Evolutionary conservation across 2,329 filamentous ascomycete species (phyloP).

Genomic region (Ceratocystiopsis brevicomis): DNA sequence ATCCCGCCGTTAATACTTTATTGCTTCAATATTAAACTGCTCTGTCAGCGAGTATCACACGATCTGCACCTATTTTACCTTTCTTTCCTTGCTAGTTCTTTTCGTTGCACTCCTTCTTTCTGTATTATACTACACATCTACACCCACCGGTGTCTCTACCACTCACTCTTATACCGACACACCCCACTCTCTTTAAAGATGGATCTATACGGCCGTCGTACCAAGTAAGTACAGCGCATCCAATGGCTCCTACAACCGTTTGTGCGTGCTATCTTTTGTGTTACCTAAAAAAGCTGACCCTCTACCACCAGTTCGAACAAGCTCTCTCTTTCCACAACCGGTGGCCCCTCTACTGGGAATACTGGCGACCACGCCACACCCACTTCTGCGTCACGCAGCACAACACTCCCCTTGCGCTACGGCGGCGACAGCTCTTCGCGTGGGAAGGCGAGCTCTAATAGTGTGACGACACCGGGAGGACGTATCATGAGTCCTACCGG

Average conservation of each 20-base stretch:
- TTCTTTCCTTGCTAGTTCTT: too few species aligned
- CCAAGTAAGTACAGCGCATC: slow-evolving; percentile 44
- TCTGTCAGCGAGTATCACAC: too few species aligned
- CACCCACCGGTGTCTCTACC: not conserved
- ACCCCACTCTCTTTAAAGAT: slow-evolving; percentile 17
- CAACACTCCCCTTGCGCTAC: slow-evolving; percentile 53
- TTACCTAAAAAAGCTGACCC: slow-evolving; percentile 58
- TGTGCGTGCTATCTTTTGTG: slow-evolving; percentile 18
- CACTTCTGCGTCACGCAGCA: slow-evolving; percentile 35
- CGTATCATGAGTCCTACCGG: slow-evolving; percentile 57
- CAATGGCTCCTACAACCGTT: slow-evolving; percentile 1
- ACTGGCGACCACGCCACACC: slow-evolving; percentile 18
- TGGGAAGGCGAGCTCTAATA: slow-evolving; percentile 63
- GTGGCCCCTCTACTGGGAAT: slow-evolving; percentile 4
- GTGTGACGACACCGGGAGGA: slow-evolving; percentile 49
- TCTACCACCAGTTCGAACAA: slow-evolving; percentile 60
- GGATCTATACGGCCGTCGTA: slow-evolving; percentile 64
- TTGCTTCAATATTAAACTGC: too few species aligned
- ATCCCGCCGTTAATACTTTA: too few species aligned
- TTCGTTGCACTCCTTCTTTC: not conserved
- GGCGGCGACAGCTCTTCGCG: slow-evolving; percentile 56
- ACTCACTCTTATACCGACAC: slow-evolving; percentile 2
- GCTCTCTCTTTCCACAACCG: slow-evolving; percentile 61
- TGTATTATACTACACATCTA: not conserved
- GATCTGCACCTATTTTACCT: too few species aligned